Conservation (phyloP, 2,329 filamentous ascomycete genomes). For the Pseudogymnoascus sp. region DNA sequence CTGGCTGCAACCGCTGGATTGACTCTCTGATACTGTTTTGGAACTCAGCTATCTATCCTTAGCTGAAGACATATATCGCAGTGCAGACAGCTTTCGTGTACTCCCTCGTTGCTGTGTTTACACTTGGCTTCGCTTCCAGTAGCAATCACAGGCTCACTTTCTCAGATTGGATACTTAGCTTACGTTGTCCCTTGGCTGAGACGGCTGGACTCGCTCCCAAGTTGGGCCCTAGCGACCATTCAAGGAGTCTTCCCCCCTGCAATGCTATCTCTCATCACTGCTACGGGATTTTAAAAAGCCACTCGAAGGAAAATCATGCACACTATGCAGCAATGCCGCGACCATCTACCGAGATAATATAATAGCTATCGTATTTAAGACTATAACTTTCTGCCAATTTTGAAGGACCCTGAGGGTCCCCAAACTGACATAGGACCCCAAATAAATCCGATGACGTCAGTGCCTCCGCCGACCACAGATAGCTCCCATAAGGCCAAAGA, state of each 20-base stretch:
- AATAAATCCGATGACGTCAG: background rate
- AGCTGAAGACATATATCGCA: too few relatives aligned
- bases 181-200: too few relatives aligned
- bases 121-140: too few relatives aligned
- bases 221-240: too few relatives aligned
- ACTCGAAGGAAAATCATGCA: background rate
- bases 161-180: too few relatives aligned
- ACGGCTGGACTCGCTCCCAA: too few relatives aligned
- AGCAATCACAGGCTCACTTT: too few relatives aligned
- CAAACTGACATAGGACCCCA: background rate
- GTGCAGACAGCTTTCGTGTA: too few relatives aligned
- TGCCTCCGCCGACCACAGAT: background rate
- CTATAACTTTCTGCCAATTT: background rate
- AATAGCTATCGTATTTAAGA: background rate
- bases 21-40: constrained; percentile 4
- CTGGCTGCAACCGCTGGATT: constrained; percentile 10
- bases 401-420: background rate
- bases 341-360: background rate
- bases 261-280: too few relatives aligned
- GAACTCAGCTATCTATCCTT: background rate
- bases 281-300: background rate
- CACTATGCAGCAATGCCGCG: background rate
- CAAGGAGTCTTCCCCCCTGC: too few relatives aligned
- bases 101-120: too few relatives aligned
- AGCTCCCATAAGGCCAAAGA: background rate